Percentiles rank a stretch among this genome's conserved stretches.
phyloP scores from a whole-genome alignment of 176 grass and related monocot species.

The Raddia distichophylla region DNA sequence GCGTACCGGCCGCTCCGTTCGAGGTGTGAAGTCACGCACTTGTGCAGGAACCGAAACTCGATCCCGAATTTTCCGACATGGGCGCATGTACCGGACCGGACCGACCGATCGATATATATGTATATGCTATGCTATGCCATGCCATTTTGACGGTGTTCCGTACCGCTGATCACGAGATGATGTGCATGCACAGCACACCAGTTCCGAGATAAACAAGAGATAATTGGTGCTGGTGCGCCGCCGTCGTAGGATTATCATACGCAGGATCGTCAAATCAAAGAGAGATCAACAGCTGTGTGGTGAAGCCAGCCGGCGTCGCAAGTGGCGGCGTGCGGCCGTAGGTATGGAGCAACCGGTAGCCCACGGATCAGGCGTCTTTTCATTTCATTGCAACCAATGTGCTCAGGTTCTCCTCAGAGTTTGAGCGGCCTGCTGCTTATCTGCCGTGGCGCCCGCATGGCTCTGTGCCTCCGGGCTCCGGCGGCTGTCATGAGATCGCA shows the following conservation, averaged over 20 bases:
- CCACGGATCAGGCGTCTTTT: too few species aligned
- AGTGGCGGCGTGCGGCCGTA: neutral
- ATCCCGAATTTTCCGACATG: neutral
- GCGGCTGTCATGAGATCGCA: too few species aligned
- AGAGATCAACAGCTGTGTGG: too few species aligned
- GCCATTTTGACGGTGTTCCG: neutral
- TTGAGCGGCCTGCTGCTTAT: too few species aligned
- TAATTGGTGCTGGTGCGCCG: neutral
- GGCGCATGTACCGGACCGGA: too few species aligned
- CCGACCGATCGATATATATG: neutral
- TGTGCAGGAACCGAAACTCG: neutral
- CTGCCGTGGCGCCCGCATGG: too few species aligned
- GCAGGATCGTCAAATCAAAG: neutral
- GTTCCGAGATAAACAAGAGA: conserved; percentile 29
- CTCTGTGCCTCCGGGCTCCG: too few species aligned
- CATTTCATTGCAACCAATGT: too few species aligned
- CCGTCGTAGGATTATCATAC: neutral
- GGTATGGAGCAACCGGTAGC: too few species aligned
- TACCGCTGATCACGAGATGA: neutral
- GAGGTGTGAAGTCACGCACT: neutral
- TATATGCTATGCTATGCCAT: too few species aligned
- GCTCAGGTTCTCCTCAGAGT: too few species aligned
- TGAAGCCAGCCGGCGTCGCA: neutral
- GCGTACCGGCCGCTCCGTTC: neutral
- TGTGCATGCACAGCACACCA: neutral